Evolutionary conservation across 768 basidiomycete genomes (phyloP).

Genomic region (Pholiota microspora): DNA sequence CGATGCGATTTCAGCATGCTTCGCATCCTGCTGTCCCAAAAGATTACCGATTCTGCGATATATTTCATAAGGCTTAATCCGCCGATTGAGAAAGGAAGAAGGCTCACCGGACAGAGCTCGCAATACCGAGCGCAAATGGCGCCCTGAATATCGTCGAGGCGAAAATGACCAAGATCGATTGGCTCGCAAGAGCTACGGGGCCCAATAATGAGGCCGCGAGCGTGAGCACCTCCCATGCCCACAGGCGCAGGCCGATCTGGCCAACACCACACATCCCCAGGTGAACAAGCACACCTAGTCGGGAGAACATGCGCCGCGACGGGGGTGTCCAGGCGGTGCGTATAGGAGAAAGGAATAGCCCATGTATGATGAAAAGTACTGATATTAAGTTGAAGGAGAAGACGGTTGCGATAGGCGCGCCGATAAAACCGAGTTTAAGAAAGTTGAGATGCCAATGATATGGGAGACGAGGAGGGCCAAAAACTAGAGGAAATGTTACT

Average conservation of each 20-base stretch:
- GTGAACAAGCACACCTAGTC: constrained; percentile 61
- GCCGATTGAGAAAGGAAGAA: not conserved
- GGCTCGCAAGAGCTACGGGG: constrained; percentile 75
- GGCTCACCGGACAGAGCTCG: constrained; percentile 73
- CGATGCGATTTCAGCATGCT: constrained; percentile 67
- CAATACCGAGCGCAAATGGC: constrained; percentile 76
- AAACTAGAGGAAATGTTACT: constrained; percentile 23
- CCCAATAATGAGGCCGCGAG: constrained; percentile 59
- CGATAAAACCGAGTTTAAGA: constrained; percentile 79
- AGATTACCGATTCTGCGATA: constrained; percentile 74
- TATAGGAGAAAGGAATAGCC: constrained; percentile 54
- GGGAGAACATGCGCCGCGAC: constrained; percentile 56
- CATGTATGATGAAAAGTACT: constrained; percentile 55
- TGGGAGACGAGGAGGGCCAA: constrained; percentile 71
- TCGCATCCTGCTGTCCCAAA: constrained; percentile 72
- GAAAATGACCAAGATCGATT: constrained; percentile 80
- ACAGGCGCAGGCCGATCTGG: constrained; percentile 87
- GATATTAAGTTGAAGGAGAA: constrained; percentile 83
- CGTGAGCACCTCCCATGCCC: constrained; percentile 87
- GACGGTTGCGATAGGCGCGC: constrained; percentile 85
- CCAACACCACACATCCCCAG: constrained; percentile 81
- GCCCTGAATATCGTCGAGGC: constrained; percentile 74
- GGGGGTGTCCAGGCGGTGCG: constrained; percentile 80
- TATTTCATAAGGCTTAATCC: not conserved
- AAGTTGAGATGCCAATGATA: not conserved